Evolutionary conservation across 257 asterid genomes (phyloP).

Genomic region (Fraxinus cuspidata): DNA sequence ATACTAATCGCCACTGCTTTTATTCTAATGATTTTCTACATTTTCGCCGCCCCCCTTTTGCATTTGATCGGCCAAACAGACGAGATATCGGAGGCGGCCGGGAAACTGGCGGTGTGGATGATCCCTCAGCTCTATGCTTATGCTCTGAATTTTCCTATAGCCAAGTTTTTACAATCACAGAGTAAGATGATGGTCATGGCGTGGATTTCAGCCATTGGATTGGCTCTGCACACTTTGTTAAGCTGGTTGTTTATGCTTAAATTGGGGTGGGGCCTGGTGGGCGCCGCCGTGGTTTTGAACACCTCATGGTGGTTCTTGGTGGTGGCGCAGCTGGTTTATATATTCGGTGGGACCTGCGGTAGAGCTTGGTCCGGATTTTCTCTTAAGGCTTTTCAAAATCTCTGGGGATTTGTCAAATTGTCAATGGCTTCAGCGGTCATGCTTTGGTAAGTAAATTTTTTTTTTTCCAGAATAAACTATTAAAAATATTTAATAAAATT

Average conservation of each 20-base stretch:
- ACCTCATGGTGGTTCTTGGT: slow-evolving; percentile 64
- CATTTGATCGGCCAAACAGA: slow-evolving; percentile 46
- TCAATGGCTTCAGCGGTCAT: slow-evolving; percentile 62
- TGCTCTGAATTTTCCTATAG: slow-evolving; percentile 55
- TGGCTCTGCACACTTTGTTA: slow-evolving; percentile 38
- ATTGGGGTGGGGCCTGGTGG: slow-evolving; percentile 60
- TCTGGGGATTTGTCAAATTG: slow-evolving; percentile 52
- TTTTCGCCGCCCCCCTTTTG: slow-evolving; percentile 43
- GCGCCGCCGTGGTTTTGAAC: slow-evolving; percentile 48
- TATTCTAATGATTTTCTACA: slow-evolving; percentile 37
- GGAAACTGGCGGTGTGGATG: slow-evolving; percentile 55
- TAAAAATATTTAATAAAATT: too few relatives aligned
- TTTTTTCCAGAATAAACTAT: not conserved
- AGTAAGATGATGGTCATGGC: slow-evolving; percentile 62
- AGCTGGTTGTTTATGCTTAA: slow-evolving; percentile 64
- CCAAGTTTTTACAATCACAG: slow-evolving; percentile 64
- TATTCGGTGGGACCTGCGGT: slow-evolving; percentile 53
- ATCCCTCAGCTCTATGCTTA: slow-evolving; percentile 66
- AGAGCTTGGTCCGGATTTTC: slow-evolving; percentile 65
- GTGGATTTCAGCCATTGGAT: slow-evolving; percentile 37
- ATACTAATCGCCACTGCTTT: slow-evolving; percentile 39
- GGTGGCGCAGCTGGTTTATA: slow-evolving; percentile 46
- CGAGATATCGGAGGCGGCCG: slow-evolving; percentile 45
- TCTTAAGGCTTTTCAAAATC: slow-evolving; percentile 40
- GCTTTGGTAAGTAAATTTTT: slow-evolving; percentile 46